phyloP scores from a whole-genome alignment of 306 rosid species.

The Dalbergia cultrata region DNA sequence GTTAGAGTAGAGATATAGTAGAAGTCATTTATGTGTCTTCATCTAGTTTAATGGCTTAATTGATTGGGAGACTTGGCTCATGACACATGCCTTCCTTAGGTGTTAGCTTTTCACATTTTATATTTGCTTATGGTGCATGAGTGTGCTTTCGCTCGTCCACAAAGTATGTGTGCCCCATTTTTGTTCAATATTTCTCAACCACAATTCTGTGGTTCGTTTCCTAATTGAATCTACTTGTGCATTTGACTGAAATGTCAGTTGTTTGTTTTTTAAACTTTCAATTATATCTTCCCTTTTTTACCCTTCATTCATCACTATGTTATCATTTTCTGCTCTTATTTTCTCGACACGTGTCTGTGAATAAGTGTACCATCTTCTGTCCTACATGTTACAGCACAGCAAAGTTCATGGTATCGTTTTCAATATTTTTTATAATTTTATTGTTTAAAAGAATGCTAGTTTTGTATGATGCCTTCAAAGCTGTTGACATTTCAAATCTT shows the following conservation, averaged over 20 bases:
- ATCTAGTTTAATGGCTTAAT: neutral
- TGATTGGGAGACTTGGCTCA: neutral
- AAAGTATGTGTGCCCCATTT: neutral
- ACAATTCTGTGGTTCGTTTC: neutral
- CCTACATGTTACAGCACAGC: neutral
- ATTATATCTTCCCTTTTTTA: neutral
- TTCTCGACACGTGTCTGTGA: constrained; percentile 2
- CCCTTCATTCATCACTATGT: neutral
- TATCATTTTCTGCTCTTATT: constrained; percentile 11
- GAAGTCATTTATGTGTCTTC: neutral
- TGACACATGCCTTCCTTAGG: neutral
- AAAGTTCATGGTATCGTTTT: neutral
- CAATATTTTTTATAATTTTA: neutral
- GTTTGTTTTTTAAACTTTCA: neutral
- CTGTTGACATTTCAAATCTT: constrained; percentile 5
- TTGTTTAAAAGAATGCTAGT: neutral
- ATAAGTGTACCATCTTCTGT: constrained; percentile 12
- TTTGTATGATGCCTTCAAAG: neutral
- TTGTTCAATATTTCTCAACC: constrained; percentile 4
- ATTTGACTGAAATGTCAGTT: neutral
- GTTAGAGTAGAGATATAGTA: neutral
- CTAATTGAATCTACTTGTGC: neutral
- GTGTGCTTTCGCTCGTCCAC: constrained; percentile 16
- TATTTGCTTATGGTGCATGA: neutral
- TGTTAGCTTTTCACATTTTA: neutral